These are phyloP conservation scores for Cenococcum geophilum DNA, from an alignment of 495 filamentous ascomycete genomes.

Conservation along the genomic window DNA sequence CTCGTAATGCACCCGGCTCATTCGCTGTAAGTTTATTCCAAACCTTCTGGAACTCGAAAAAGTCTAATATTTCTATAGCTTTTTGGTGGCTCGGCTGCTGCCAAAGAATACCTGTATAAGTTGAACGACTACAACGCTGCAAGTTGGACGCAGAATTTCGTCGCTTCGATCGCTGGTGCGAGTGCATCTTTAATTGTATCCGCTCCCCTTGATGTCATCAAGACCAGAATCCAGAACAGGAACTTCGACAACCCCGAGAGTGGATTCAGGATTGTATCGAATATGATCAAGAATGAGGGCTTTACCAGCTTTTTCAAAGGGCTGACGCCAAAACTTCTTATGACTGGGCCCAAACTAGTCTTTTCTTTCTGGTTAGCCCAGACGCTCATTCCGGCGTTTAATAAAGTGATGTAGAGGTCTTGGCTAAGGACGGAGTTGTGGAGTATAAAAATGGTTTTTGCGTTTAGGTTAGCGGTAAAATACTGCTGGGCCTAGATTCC, in stretches of 20 bases:
- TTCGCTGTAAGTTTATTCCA: constrained; percentile 70
- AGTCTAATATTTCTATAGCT: constrained; percentile 52
- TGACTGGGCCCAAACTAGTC: constrained; percentile 97
- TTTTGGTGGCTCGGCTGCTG: constrained; percentile 96
- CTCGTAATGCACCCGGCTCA: constrained; percentile 91
- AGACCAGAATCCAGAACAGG: constrained; percentile 97
- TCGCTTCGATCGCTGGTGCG: constrained; percentile 90
- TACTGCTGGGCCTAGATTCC: background rate
- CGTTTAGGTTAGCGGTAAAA: background rate
- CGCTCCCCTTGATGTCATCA: constrained; percentile 95
- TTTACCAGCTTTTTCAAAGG: constrained; percentile 92
- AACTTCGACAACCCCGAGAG: constrained; percentile 98
- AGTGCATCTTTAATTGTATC: constrained; percentile 89
- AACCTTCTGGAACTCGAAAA: constrained; percentile 8
- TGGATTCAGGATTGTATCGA: constrained; percentile 80
- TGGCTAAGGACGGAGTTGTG: background rate
- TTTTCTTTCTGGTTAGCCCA: constrained; percentile 99
- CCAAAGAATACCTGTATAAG: constrained; percentile 88
- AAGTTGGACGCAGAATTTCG: constrained; percentile 93
- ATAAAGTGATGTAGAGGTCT: constrained; percentile 48
- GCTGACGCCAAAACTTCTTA: constrained; percentile 89
- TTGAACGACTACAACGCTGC: constrained; percentile 91
- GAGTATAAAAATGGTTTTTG: background rate
- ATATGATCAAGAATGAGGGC: constrained; percentile 89
- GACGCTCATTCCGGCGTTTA: constrained; percentile 74